Base-by-base conservation (phyloP, 768 basidiomycete genomes). In the Lepiota venenata region DNA sequence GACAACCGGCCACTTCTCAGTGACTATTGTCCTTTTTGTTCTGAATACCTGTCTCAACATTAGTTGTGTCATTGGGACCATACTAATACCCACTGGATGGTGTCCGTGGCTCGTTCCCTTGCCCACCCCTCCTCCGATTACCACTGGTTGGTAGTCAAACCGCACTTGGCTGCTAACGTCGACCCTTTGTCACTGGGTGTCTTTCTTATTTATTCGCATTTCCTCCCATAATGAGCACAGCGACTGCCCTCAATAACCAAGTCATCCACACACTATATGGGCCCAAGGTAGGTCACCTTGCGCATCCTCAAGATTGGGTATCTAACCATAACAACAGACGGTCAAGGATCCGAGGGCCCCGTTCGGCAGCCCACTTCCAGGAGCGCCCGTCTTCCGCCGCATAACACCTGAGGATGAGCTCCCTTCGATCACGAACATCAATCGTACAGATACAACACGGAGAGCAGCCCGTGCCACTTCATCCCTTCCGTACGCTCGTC, bases 11-110 rank as follows among this genome's bases (percentile, higher is more conserved):
- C 21, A 8, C 8, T 21, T 35, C 40, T 20, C 22, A n/a, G 27
- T 18, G 41, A 20, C 15, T 25, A 52, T 52, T 52, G 51, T 52
- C 18, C 43, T 52, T 52, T 52, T 52, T 44, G 21, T 41, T 2
- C 18, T 10, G 4, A 16, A 18, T 12, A n/a, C 6, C 21, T 35
- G 12, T 21, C 15, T 38, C 11, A 15, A 38, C 45, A n/a, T 36
- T 25, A 20, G n/a, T 43, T 20, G 15, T 36, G 43, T 3, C 5
- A 21, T 7, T 10, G 20, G 16, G 35, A 35, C 50, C 32, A 32
- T 52, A 52, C 51, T 52, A 52, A 52, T 22, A 46, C 51, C 39
- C 51, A 43, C 29, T 44, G 21, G 15, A 11, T 36, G 18, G 32
- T 16, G 20, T 20, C 36, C 12, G 11, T 35, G 18, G 4, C 6